Evolutionary conservation across 108 stramenopile species (phyloP).

Genomic region (Cylindrotheca closterium): DNA sequence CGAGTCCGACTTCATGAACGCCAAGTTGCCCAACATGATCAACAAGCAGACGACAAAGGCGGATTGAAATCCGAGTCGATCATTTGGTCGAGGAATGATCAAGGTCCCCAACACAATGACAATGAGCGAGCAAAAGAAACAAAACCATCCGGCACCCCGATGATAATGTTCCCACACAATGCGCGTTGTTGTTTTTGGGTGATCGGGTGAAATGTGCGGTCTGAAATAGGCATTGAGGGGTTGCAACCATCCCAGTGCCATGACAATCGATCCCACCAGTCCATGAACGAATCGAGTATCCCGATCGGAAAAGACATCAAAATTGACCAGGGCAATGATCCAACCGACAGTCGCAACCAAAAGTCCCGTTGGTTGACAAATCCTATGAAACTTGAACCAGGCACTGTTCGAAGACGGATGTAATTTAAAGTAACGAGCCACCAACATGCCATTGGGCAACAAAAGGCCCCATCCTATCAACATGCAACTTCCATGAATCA

Average conservation of each 20-base stretch:
- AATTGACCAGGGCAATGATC: slow-evolving; percentile 26
- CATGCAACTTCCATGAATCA: slow-evolving; percentile 32
- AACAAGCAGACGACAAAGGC: slow-evolving; percentile 13
- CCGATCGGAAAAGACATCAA: slow-evolving; percentile 25
- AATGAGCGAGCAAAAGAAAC: slow-evolving; percentile 4
- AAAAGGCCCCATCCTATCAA: slow-evolving; percentile 35
- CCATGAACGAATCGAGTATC: slow-evolving; percentile 22
- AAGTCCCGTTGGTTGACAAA: slow-evolving; percentile 14
- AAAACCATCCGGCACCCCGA: slow-evolving; percentile 9
- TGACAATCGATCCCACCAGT: slow-evolving; percentile 18
- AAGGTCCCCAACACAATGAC: slow-evolving; percentile 25
- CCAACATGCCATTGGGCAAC: slow-evolving; percentile 22
- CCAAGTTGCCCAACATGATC: not conserved
- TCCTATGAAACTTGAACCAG: slow-evolving; percentile 28
- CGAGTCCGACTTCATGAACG: not conserved
- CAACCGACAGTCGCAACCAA: slow-evolving; percentile 25
- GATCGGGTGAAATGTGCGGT: slow-evolving; percentile 17
- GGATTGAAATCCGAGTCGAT: slow-evolving; percentile 19
- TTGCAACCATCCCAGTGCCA: slow-evolving; percentile 32
- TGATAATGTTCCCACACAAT: slow-evolving; percentile 29
- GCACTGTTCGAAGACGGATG: slow-evolving; percentile 21
- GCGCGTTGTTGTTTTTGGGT: slow-evolving; percentile 11
- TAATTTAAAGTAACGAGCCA: slow-evolving; percentile 31
- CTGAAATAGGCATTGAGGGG: slow-evolving; percentile 33
- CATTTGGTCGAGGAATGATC: slow-evolving; percentile 6